These are phyloP conservation scores for Lupinus albus DNA, from an alignment of 306 rosid genomes.

Conservation along the genomic window DNA sequence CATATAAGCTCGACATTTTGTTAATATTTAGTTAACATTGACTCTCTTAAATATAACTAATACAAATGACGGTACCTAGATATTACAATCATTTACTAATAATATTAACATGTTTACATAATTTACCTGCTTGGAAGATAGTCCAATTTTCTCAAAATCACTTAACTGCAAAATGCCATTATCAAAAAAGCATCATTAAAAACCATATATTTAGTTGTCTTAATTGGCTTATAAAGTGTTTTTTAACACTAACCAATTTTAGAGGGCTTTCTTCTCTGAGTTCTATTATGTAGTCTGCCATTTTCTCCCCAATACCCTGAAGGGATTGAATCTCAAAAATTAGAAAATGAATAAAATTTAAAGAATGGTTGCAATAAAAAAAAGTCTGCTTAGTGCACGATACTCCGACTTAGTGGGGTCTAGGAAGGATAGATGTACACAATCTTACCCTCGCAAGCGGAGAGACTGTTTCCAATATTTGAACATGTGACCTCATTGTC, in stretches of 20 bases:
- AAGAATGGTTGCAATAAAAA: background rate
- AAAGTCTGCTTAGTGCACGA: too few species aligned
- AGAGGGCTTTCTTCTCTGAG: slow-evolving; percentile 82
- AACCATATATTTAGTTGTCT: slow-evolving; percentile 10
- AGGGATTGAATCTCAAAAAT: slow-evolving; percentile 14
- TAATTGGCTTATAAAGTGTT: slow-evolving; percentile 15
- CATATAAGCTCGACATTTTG: background rate
- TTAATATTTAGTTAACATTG: too few species aligned
- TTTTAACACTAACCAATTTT: slow-evolving; percentile 64
- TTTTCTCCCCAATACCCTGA: slow-evolving; percentile 85
- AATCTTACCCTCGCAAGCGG: too few species aligned
- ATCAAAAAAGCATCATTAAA: slow-evolving; percentile 30
- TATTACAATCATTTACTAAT: too few species aligned
- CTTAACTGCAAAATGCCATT: slow-evolving; percentile 58
- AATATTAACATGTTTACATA: background rate
- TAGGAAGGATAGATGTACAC: too few species aligned
- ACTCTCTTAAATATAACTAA: too few species aligned
- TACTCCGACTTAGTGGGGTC: too few species aligned
- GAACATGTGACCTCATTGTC: too few species aligned
- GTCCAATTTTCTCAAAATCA: slow-evolving; percentile 91
- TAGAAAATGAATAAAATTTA: slow-evolving; percentile 20
- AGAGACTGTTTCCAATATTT: too few species aligned
- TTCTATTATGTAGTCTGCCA: slow-evolving; percentile 81
- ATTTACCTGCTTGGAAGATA: slow-evolving; percentile 87
- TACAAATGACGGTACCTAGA: too few species aligned